Evolutionary conservation across 306 rosid species (phyloP), one percentile per base, ranked within the genome.

Genomic region (Lathyrus aphaca): DNA sequence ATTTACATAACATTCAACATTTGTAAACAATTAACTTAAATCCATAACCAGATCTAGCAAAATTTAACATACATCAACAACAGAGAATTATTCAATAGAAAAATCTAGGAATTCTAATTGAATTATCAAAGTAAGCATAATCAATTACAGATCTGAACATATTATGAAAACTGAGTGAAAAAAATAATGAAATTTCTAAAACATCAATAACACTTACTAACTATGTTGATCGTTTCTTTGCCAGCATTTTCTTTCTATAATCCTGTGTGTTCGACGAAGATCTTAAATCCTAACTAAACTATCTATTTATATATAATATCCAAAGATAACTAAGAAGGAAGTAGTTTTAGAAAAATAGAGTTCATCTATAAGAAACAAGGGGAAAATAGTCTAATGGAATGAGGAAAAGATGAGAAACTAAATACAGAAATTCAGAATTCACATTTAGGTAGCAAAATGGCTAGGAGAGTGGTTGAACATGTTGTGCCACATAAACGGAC

Each of bases 401-500:
- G 40, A 44, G 64, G 62, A 13, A 40, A 56, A 48, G 14, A 15
- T 2, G 13, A 67, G 48, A 7, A 17, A 50, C 35, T 63, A 71
- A 74, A 75, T 59, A 72, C 59, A 53, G 55, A 74, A 69, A 71
- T 46, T 40, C 29, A 71, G 56, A 46, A 64, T 42, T 80, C 57
- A 57, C 8, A 62, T 11, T 84, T 62, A 89, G 74, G 85, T 82
- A 79, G 97, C 87, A 60, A 94, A 83, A 83, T 94, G 99, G 72
- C 96, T 94, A 0, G 97, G 99, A 64, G 88, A 91, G 77, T 82
- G 83, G 83, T 91, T 94, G 87, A 94, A 94, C 97, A 94, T 89
- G 82, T 86, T 90, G 86, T 94, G 95, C 97, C 99, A 94, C 96
- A 94, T 87, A 81, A 82, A 91, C 49, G 97, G n/a, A n/a, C n/a